These are phyloP conservation scores for Plasmodium malariae DNA, from an alignment of 169 alveolate species.

Conservation along the genomic window DNA sequence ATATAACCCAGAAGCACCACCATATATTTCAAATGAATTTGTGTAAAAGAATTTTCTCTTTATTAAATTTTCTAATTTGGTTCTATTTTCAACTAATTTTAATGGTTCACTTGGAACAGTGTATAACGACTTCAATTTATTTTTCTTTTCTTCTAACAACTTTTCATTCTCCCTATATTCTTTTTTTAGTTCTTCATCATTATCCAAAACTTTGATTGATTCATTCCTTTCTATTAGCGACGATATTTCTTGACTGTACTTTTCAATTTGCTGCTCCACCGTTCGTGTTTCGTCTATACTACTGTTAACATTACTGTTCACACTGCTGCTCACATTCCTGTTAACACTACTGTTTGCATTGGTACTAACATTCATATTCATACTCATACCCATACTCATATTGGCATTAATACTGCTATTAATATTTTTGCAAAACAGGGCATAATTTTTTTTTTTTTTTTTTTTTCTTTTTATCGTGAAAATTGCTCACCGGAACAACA, in stretches of 20 bases:
- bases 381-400: no score
- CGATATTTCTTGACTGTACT: slow-evolving; percentile 40
- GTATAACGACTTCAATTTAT: slow-evolving; percentile 35
- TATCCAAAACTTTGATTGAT: slow-evolving; percentile 7
- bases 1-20: slow-evolving; percentile 97
- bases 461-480: neutral
- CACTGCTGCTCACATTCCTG: no score
- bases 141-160: slow-evolving; percentile 58
- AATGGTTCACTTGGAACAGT: slow-evolving; percentile 24
- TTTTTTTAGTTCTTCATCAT: slow-evolving; percentile 23
- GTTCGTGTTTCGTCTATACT: neutral
- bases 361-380: no score
- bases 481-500: neutral
- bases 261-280: slow-evolving; percentile 40
- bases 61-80: slow-evolving; percentile 91
- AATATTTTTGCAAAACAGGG: neutral
- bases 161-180: slow-evolving; percentile 20
- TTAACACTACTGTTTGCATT: no score
- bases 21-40: slow-evolving; percentile 96
- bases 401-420: neutral
- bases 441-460: neutral
- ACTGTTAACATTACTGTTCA: no score
- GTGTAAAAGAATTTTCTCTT: slow-evolving; percentile 94
- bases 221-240: slow-evolving; percentile 46
- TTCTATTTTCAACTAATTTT: slow-evolving; percentile 72